These are phyloP conservation scores for Fusarium goolgardi DNA, from an alignment of 2,329 filamentous ascomycete species.

Conservation along the genomic window DNA sequence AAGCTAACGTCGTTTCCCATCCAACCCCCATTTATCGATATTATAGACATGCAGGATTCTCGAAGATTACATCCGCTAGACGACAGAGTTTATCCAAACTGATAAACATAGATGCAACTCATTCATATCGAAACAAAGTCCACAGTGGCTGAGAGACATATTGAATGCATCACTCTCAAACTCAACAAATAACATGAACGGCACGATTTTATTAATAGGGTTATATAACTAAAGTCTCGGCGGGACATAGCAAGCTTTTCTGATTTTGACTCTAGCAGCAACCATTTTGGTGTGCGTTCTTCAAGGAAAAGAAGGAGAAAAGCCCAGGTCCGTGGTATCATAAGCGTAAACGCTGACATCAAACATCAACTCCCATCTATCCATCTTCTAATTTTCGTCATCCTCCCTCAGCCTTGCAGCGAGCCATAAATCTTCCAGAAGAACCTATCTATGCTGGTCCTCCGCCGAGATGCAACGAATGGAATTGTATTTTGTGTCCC, in stretches of 20 bases:
- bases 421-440: constrained; percentile 30
- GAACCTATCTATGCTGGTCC: constrained; percentile 28
- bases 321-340: constrained; percentile 41
- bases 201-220: constrained; percentile 36
- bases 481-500: constrained; percentile 20
- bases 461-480: constrained; percentile 36
- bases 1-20: no score
- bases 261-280: constrained; percentile 37
- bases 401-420: constrained; percentile 13
- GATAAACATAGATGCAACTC: not conserved
- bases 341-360: constrained; percentile 44
- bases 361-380: constrained; percentile 41
- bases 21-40: not conserved
- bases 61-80: not conserved
- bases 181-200: constrained; percentile 20
- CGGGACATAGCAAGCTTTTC: constrained; percentile 41
- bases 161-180: not conserved
- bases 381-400: constrained; percentile 22
- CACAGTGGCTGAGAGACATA: not conserved
- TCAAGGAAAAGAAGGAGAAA: constrained; percentile 34
- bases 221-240: constrained; percentile 41
- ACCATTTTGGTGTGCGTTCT: constrained; percentile 29
- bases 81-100: not conserved
- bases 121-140: not conserved
- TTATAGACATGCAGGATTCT: not conserved